These are phyloP conservation scores for Galeopsis tetrahit DNA, from an alignment of 257 asterid genomes.

Conservation along the genomic window DNA sequence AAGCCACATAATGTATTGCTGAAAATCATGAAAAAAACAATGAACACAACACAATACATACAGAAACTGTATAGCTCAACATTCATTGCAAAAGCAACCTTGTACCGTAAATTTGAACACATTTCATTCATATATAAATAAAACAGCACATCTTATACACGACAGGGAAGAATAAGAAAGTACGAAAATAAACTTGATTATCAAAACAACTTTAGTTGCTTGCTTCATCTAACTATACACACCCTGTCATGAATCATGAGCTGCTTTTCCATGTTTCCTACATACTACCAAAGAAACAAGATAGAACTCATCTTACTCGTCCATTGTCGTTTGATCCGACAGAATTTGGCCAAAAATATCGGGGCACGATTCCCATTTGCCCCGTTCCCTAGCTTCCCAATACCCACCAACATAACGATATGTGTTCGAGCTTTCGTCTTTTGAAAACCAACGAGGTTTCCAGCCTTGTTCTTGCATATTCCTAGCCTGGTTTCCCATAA, in stretches of 20 bases:
- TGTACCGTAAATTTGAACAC: not conserved
- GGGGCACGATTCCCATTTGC: conserved; percentile 87
- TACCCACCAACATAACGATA: conserved; percentile 81
- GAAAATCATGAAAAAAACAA: not conserved
- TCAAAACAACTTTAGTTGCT: conserved; percentile 35
- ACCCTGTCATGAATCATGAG: conserved; percentile 27
- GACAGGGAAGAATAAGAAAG: not conserved
- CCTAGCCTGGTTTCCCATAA: conserved; percentile 61
- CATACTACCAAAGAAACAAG: conserved; percentile 19
- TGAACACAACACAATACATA: not conserved
- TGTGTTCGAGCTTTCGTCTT: conserved; percentile 54
- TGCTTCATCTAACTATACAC: conserved; percentile 40
- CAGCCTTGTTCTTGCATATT: conserved; percentile 97
- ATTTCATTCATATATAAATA: not conserved
- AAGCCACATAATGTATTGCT: not conserved
- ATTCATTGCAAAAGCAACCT: not conserved
- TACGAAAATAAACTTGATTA: conserved; percentile 10
- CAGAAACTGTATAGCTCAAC: not conserved
- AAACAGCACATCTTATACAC: not conserved
- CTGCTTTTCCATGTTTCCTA: conserved; percentile 33
- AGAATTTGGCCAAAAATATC: conserved; percentile 84
- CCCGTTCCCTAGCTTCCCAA: conserved; percentile 90
- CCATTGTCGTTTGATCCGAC: conserved; percentile 54
- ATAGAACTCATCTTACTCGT: conserved; percentile 38
- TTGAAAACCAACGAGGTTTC: conserved; percentile 88